Evolutionary conservation across 371 early-diverging fungal species (phyloP).

Genomic region (Mortierella sp.): DNA sequence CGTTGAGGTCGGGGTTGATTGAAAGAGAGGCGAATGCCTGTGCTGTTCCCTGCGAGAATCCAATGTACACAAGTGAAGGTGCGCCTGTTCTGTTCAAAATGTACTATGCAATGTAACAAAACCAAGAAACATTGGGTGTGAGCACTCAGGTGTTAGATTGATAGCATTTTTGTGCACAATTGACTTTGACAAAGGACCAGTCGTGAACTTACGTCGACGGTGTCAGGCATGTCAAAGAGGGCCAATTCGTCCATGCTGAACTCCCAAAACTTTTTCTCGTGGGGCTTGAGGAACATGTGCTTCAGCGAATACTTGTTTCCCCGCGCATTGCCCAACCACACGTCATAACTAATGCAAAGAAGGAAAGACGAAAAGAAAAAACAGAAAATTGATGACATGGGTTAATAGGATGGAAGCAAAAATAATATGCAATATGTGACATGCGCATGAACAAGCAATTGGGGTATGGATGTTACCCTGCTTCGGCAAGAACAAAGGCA

Average conservation of each 20-base stretch:
- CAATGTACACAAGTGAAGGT: slow-evolving; percentile 89
- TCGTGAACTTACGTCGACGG: slow-evolving; percentile 74
- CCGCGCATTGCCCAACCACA: slow-evolving; percentile 97
- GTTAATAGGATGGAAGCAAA: background rate
- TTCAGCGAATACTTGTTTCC: slow-evolving; percentile 97
- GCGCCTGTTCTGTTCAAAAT: slow-evolving; percentile 86
- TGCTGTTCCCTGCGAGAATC: slow-evolving; percentile 96
- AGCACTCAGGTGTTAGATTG: background rate
- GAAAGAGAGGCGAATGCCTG: slow-evolving; percentile 94
- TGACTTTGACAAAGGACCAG: no score
- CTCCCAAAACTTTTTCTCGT: slow-evolving; percentile 89
- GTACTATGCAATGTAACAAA: slow-evolving; percentile 63
- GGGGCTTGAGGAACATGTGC: slow-evolving; percentile 77
- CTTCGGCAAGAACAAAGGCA: slow-evolving; percentile 80
- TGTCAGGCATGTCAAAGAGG: slow-evolving; percentile 87
- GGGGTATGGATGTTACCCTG: slow-evolving; percentile 62
- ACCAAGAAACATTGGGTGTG: background rate
- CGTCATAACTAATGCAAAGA: slow-evolving; percentile 83
- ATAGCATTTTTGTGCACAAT: background rate
- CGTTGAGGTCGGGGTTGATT: slow-evolving; percentile 82
- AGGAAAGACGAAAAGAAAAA: background rate
- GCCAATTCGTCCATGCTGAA: slow-evolving; percentile 95
- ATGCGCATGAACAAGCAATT: background rate
- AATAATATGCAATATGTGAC: background rate
- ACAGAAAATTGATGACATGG: background rate